Evolutionary conservation across 768 basidiomycete species (phyloP), one percentile per base, ranked within the genome.

Genomic region (Suillus clintonianus): DNA sequence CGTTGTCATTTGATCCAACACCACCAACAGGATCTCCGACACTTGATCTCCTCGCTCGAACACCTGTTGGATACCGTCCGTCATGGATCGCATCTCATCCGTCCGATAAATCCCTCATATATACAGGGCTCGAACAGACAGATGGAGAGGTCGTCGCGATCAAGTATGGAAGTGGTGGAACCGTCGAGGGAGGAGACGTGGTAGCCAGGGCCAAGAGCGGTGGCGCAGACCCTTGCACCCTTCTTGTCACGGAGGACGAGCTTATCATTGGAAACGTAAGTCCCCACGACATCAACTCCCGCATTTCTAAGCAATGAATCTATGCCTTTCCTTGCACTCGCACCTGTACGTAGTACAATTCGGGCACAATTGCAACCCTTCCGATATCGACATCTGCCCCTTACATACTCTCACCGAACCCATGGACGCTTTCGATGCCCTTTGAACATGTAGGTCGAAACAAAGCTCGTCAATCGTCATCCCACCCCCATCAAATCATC

Each of bases 401-500:
- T 7, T 83, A 83, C 68, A 71, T 88, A 17, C 71, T 73, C 10
- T 67, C 76, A 0, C 62, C 76, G 7, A 62, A 72, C 11, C 68
- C 80, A 7, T 74, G 73, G 42, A 77, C 72, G 8, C 68, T 85
- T 34, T 71, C 78, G 50, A 47, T 76, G 27, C 72, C 75, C 2
- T 81, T 92, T 53, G 72, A 70, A 15, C 86, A 85, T 1, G 78
- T 80, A 0, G 91, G 93, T 0, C 91, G 91, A 1, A 82, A 91
- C 70, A 69, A 72, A 7, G 82, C 83, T 22, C 83, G 94, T 39
- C 94, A 95, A 71, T 84, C 87, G 61, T 74, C 78, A 6, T 82
- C 92, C 4, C 94, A 95, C 71, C 90, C 91, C 0, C 94, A 95
- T 76, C 90, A 94, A 69, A 85, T 88, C 39, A 69, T 82, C 62